Evolutionary conservation across 2,329 filamentous ascomycete genomes (phyloP).

Genomic region (Drechmeria coniospora): DNA sequence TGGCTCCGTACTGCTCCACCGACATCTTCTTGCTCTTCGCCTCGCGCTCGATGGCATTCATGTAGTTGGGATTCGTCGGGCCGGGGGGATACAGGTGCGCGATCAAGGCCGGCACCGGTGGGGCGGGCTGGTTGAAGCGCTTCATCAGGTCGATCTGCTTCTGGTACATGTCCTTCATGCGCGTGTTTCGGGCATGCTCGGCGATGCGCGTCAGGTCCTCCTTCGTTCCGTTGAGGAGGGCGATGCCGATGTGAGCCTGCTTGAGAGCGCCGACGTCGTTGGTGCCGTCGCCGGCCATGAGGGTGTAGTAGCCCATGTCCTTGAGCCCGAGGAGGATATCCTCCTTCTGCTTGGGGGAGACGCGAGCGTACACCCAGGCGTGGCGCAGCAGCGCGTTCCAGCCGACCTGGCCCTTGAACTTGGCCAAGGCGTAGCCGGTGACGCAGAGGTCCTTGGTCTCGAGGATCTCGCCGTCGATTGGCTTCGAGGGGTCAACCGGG

Average conservation of each 20-base stretch:
- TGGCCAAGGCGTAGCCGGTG: constrained; percentile 82
- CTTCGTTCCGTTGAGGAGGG: constrained; percentile 83
- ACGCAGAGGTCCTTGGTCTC: constrained; percentile 83
- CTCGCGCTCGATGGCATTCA: constrained; percentile 81
- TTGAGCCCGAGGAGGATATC: constrained; percentile 94
- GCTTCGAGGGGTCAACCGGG: constrained; percentile 67
- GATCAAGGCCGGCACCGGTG: constrained; percentile 84
- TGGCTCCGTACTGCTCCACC: constrained; percentile 38
- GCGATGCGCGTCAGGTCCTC: constrained; percentile 85
- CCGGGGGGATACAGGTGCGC: constrained; percentile 90
- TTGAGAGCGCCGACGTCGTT: constrained; percentile 97
- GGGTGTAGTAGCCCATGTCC: constrained; percentile 90
- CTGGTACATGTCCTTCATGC: constrained; percentile 98
- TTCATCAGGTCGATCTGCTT: constrained; percentile 88
- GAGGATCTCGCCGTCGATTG: constrained; percentile 68
- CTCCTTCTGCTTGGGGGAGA: constrained; percentile 97
- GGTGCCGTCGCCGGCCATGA: constrained; percentile 97
- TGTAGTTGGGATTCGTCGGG: constrained; percentile 81
- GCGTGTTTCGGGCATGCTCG: constrained; percentile 84
- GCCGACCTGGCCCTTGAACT: constrained; percentile 68
- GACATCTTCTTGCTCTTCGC: constrained; percentile 61
- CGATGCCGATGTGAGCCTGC: constrained; percentile 94
- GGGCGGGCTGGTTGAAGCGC: constrained; percentile 82
- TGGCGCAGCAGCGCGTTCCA: constrained; percentile 68
- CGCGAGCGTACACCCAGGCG: constrained; percentile 94